Evolutionary conservation across 2,329 filamentous ascomycete species (phyloP), one percentile per base, ranked within the genome.

Genomic region (Aspergillus chevalieri): DNA sequence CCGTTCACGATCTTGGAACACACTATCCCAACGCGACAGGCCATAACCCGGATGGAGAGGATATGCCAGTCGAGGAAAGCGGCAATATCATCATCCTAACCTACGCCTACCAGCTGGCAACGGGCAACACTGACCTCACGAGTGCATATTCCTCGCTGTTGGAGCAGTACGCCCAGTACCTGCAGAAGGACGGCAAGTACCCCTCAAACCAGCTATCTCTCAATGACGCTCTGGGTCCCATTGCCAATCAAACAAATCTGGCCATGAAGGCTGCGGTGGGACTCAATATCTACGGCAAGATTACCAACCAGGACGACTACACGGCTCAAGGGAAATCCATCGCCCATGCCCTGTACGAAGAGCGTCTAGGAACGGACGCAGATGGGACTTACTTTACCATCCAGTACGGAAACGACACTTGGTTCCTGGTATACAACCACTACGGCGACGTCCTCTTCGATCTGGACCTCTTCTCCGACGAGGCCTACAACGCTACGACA

Each of bases 231-330:
- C 58, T 66, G 2, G 66, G 67, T 12, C 48, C 51, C 12, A 49
- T 67, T 3, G 62, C 64, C 15, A 74, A 74, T 50, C 66, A 73
- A 53, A 74, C 72, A 15, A 68, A 68, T 43, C 62, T 75, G 4
- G 71, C 66, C 8, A 63, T 74, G 55, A 74, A 74, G 54, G 64
- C 69, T 4, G 69, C 70, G 15, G 63, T 74, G 8, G 72, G 62
- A 2, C 58, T 75, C 2, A 64, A 64, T 4, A 65, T 67, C 6
- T 59, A 58, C 24, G 57, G 58, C 12, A 46, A 52, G 9, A 41
- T 60, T 26, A 62, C 63, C 6, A 58, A 58, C 8, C 53, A 67
- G 21, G 53, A 48, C 0, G 66, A 63, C 46, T 73, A 72, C 55
- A 63, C 62, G 3, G 53, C 58, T 6, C 52, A 54, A 3, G 71